phyloP scores from a whole-genome alignment of 176 grass and related monocot species.

The Musa schizocarpa region DNA sequence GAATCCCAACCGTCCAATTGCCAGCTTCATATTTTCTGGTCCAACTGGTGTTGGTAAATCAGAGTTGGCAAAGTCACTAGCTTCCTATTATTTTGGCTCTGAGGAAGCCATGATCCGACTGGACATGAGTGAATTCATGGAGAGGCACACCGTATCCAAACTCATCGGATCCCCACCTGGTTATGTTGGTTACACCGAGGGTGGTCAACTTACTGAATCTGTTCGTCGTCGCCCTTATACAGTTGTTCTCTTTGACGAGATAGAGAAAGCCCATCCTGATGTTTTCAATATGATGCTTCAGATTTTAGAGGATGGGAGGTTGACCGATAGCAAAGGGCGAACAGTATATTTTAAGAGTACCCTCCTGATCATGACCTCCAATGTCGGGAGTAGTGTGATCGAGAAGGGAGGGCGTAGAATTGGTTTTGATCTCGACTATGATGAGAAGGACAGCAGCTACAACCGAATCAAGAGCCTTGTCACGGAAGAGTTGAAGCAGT shows the following conservation, averaged over 20 bases:
- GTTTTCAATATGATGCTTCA: conserved; percentile 99
- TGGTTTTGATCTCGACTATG: conserved; percentile 77
- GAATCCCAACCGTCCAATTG: conserved; percentile 82
- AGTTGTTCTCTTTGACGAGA: conserved; percentile 91
- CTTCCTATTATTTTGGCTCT: conserved; percentile 78
- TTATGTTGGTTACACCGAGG: conserved; percentile 93
- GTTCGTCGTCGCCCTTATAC: conserved; percentile 81
- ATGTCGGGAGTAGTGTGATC: conserved; percentile 85
- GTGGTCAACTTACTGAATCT: conserved; percentile 83
- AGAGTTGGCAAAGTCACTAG: conserved; percentile 79
- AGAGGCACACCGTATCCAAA: conserved; percentile 85
- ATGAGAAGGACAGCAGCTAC: conserved; percentile 88
- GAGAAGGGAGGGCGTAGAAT: conserved; percentile 91
- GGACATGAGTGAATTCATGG: conserved; percentile 99
- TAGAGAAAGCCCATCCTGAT: conserved; percentile 94
- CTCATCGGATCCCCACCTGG: conserved; percentile 90
- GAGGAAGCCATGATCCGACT: conserved; percentile 93
- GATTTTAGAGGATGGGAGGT: conserved; percentile 86
- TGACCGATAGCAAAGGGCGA: conserved; percentile 85
- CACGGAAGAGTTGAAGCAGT: conserved; percentile 90
- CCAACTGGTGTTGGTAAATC: conserved; percentile 96
- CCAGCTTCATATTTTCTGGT: conserved; percentile 96
- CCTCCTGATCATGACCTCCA: conserved; percentile 84
- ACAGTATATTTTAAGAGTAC: conserved; percentile 94
- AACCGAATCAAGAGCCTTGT: conserved; percentile 90